Evolutionary conservation across 2,329 filamentous ascomycete species (phyloP).

Genomic region (Diplodia seriata): DNA sequence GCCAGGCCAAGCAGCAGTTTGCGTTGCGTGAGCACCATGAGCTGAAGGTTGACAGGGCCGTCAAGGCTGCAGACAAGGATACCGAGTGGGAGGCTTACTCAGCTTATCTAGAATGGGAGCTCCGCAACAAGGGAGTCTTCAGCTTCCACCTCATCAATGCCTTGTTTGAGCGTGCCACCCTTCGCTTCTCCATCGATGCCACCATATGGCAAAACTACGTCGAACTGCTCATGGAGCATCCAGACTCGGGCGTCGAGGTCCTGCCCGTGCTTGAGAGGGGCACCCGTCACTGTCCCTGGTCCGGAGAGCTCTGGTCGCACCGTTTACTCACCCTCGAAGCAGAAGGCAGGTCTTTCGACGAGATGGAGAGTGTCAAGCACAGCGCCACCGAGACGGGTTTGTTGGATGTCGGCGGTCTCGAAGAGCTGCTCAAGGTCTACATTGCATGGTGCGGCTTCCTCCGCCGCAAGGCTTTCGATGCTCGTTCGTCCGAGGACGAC

Average conservation of each 20-base stretch:
- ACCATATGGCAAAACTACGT: conserved; percentile 83
- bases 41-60: conserved; percentile 66
- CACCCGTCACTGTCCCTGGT: conserved; percentile 91
- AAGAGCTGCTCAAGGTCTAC: conserved; percentile 88
- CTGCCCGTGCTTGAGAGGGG: conserved; percentile 80
- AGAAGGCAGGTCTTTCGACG: conserved; percentile 74
- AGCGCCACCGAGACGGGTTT: conserved; percentile 85
- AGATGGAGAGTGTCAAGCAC: conserved; percentile 90
- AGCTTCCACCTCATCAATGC: conserved; percentile 62
- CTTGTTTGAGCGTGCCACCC: conserved; percentile 80
- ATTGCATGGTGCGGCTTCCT: conserved; percentile 94
- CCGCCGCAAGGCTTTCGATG: conserved; percentile 80
- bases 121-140: conserved; percentile 63
- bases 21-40: conserved; percentile 72
- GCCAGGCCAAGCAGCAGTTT: conserved; percentile 69
- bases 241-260: conserved; percentile 58
- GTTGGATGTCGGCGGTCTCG: conserved; percentile 83
- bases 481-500: conserved; percentile 74
- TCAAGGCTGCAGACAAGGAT: conserved; percentile 62
- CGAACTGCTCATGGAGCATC: conserved; percentile 70
- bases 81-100: conserved; percentile 62
- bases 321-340: conserved; percentile 86
- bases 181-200: conserved; percentile 74
- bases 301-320: conserved; percentile 87
- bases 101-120: conserved; percentile 88